Evolutionary conservation across 768 basidiomycete species (phyloP), one percentile per base, ranked within the genome.

Genomic region (Tremella yokohamensis): DNA sequence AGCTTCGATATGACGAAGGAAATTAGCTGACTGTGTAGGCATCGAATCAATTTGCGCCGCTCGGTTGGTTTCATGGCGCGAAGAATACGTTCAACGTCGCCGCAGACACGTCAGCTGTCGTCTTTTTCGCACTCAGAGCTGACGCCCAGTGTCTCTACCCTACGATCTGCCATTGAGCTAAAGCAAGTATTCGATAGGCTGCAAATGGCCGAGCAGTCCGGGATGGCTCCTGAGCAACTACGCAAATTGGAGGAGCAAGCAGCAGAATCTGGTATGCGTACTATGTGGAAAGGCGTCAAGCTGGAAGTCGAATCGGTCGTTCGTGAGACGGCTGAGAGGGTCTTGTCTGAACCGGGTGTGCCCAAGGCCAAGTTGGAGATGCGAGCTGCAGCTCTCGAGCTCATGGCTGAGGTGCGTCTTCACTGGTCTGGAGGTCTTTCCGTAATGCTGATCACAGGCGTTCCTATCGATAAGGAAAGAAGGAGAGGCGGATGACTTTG

Each of bases 271-370:
- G 76, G 76, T 16, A 66, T 78, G 60, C 58, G 72, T 52, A 76
- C 75, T 1, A 60, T 78, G 29, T 78, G 76, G 76, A 78, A 76
- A 68, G 73, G 73, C 8, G 77, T 75, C 38, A 77, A 77, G 45
- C 57, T 78, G n/a, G 77, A 78, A 58, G 76, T 78, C 18, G 76
- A 77, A 52, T 66, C 64, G 26, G 69, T 78, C 2, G 66, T 77
- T 16, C 58, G 77, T 48, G 73, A 72, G 54, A 71, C 74, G 2
- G 73, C 71, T 40, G 77, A 78, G 39, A 63, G 63, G 24, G 66
- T 78, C 2, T 61, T 78, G n/a, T 60, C 70, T 2, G 76, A 78
- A 49, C 56, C 68, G 15, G 62, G 53, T 11, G 60, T 76, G 2
- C 39, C 68, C 3, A 66, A 63, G 52, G 72, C 75, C 58, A 77